Evolutionary conservation across 306 rosid species (phyloP).

Genomic region (Lagenaria siceraria): DNA sequence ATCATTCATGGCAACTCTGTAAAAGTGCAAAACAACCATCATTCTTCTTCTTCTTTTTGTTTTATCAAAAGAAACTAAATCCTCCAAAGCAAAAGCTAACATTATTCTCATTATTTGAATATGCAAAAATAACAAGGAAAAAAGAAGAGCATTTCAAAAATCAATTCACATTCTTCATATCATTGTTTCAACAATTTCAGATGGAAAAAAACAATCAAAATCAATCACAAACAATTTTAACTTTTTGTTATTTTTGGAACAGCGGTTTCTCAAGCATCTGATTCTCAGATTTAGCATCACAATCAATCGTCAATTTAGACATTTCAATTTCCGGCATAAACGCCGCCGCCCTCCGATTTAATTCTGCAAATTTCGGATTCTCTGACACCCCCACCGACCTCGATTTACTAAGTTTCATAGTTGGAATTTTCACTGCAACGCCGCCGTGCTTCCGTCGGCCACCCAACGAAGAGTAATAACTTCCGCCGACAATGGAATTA

Average conservation of each 20-base stretch:
- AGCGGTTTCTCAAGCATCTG: conserved; percentile 35
- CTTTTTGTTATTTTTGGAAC: conserved; percentile 10
- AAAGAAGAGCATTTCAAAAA: neutral
- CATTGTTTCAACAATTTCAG: neutral
- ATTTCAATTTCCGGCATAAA: conserved; percentile 10
- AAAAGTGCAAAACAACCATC: neutral
- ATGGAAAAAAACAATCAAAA: neutral
- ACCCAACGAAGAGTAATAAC: neutral
- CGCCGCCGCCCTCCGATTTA: neutral
- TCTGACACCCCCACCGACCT: conserved; percentile 46
- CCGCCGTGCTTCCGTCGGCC: conserved; percentile 17
- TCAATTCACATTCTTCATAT: neutral
- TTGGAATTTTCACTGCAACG: conserved; percentile 17
- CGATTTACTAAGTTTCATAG: conserved; percentile 37
- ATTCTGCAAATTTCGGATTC: neutral
- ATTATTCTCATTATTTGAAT: neutral
- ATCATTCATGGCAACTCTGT: neutral
- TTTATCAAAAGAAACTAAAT: neutral
- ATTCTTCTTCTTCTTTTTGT: neutral
- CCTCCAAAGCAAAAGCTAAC: neutral
- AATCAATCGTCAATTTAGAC: conserved; percentile 29
- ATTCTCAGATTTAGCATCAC: conserved; percentile 22
- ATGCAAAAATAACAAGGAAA: neutral
- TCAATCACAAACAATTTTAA: neutral
- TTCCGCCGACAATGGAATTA: neutral